These are phyloP conservation scores for Primulina tabacum DNA, from an alignment of 257 asterid genomes.

Conservation along the genomic window DNA sequence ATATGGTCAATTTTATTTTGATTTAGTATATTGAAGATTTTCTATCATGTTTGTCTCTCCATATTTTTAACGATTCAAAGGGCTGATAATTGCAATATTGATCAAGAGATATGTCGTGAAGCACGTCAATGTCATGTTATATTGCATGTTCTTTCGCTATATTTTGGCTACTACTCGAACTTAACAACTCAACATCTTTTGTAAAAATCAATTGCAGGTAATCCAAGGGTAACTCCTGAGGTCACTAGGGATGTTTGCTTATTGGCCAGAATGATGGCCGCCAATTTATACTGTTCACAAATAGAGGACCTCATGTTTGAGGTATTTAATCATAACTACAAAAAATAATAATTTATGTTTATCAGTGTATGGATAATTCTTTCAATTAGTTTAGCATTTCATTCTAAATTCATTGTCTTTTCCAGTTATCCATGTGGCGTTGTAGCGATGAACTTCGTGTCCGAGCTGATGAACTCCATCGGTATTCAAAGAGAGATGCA, in stretches of 20 bases:
- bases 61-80: not conserved
- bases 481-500: slow-evolving; percentile 45
- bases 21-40: not conserved
- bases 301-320: slow-evolving; percentile 96
- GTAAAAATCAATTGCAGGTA: slow-evolving; percentile 34
- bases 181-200: not conserved
- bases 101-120: not conserved
- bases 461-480: slow-evolving; percentile 47
- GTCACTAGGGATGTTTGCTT: slow-evolving; percentile 56
- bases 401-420: slow-evolving; percentile 17
- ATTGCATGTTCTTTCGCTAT: not conserved
- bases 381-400: not conserved
- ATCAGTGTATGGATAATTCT: slow-evolving; percentile 2
- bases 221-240: slow-evolving; percentile 63
- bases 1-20: too few species aligned
- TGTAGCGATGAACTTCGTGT: slow-evolving; percentile 57
- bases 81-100: not conserved
- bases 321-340: slow-evolving; percentile 39
- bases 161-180: not conserved
- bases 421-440: slow-evolving; percentile 66
- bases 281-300: slow-evolving; percentile 76
- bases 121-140: not conserved
- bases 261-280: slow-evolving; percentile 66
- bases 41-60: not conserved
- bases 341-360: not conserved